phyloP scores from a whole-genome alignment of 345 rosid genomes.

The Populus davidiana region DNA sequence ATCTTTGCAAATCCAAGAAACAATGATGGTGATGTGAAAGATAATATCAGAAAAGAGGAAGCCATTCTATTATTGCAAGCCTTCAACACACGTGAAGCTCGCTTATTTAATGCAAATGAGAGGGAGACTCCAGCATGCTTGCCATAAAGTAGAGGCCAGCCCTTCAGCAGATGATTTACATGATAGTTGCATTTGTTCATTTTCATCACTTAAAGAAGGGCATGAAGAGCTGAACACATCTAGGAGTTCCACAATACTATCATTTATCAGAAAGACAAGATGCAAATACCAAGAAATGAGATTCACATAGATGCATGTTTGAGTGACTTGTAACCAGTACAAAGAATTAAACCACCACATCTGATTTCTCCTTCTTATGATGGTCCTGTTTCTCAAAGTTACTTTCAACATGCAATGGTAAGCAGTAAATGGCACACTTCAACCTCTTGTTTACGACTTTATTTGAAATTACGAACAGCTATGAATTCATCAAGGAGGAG shows the following conservation, averaged over 20 bases:
- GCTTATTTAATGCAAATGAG: neutral
- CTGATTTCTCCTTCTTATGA: neutral
- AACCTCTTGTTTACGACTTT: too few relatives aligned
- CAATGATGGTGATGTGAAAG: neutral
- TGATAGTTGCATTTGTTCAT: neutral
- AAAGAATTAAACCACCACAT: neutral
- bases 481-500: neutral
- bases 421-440: neutral
- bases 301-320: neutral
- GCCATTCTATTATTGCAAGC: neutral
- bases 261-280: neutral
- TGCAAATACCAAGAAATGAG: neutral
- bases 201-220: neutral
- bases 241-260: neutral
- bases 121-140: neutral
- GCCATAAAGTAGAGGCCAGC: neutral
- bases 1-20: neutral
- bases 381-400: neutral
- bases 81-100: neutral
- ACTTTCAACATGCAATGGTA: neutral
- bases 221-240: neutral
- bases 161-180: neutral
- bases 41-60: neutral
- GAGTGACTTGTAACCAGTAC: neutral
- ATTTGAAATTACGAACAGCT: neutral